A percentile compares a stretch with the other conserved stretches of the same genome.
phyloP scores from a whole-genome alignment of 2,329 filamentous ascomycete genomes.

The Diaporthe longicolla region DNA sequence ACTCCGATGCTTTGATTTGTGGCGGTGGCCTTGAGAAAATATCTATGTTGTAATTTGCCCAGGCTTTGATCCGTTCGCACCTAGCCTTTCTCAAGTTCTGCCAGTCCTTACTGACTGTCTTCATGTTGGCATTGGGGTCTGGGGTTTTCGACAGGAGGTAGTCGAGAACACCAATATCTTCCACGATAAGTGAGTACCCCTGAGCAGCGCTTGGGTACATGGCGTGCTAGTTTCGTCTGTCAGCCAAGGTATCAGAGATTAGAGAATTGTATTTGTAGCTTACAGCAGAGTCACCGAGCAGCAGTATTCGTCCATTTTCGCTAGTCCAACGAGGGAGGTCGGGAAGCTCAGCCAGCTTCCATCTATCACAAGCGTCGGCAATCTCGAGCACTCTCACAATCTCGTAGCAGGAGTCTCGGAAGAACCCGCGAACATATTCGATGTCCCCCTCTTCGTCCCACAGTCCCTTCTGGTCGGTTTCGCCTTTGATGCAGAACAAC shows the following conservation, averaged over 20 bases:
- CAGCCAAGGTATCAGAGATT: neutral
- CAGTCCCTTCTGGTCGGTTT: slow-evolving; percentile 45
- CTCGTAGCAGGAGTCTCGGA: slow-evolving; percentile 41
- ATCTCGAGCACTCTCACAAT: slow-evolving; percentile 40
- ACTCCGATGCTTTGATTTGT: neutral
- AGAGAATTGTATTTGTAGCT: neutral
- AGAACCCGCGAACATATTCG: slow-evolving; percentile 42
- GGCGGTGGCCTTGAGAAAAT: slow-evolving; percentile 15
- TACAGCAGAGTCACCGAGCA: slow-evolving; percentile 45
- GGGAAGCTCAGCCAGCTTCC: slow-evolving; percentile 46
- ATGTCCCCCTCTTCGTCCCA: slow-evolving; percentile 48
- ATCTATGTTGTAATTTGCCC: slow-evolving; percentile 42
- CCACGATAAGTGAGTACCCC: slow-evolving; percentile 34
- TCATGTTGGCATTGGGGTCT: neutral
- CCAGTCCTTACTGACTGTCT: slow-evolving; percentile 34
- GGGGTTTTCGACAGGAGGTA: neutral
- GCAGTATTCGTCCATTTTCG: slow-evolving; percentile 41
- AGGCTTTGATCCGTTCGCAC: slow-evolving; percentile 45
- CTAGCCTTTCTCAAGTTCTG: slow-evolving; percentile 44
- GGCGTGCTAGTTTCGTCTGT: slow-evolving; percentile 24
- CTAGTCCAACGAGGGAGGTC: slow-evolving; percentile 46
- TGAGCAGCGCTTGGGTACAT: slow-evolving; percentile 36
- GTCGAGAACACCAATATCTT: slow-evolving; percentile 39
- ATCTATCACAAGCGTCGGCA: slow-evolving; percentile 44
- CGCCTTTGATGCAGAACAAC: slow-evolving; percentile 43